A percentile compares a stretch with the other conserved stretches of the same genome.
phyloP scores from a whole-genome alignment of 2,329 filamentous ascomycete genomes.

The Knufia fluminis region DNA sequence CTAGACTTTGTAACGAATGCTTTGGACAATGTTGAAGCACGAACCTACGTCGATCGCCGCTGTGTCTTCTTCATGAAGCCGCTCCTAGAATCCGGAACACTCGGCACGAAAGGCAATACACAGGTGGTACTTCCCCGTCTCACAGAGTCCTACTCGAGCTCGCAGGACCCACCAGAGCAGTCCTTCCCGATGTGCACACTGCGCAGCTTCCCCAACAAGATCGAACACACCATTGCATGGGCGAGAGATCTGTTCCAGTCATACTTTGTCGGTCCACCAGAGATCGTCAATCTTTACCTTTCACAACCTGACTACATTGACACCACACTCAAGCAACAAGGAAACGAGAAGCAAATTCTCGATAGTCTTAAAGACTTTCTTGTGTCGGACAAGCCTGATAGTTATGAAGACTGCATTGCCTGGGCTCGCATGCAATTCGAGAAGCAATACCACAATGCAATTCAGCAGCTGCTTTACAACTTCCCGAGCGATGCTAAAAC shows the following conservation, averaged over 20 bases:
- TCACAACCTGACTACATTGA: conserved; percentile 85
- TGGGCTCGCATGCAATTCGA: conserved; percentile 94
- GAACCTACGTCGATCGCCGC: conserved; percentile 89
- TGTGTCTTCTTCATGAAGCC: conserved; percentile 99
- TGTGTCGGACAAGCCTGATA: conserved; percentile 81
- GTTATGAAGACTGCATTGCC: conserved; percentile 90
- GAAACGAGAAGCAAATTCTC: conserved; percentile 87
- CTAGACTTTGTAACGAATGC: conserved; percentile 94
- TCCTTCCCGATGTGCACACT: conserved; percentile 99
- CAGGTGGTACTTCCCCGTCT: conserved; percentile 85
- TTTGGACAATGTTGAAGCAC: conserved; percentile 91
- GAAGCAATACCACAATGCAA: conserved; percentile 92
- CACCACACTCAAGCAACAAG: conserved; percentile 78
- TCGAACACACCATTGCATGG: conserved; percentile 98
- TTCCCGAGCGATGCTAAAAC: conserved; percentile 92
- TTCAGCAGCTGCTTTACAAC: conserved; percentile 90
- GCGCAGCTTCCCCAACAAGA: conserved; percentile 93
- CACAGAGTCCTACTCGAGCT: conserved; percentile 95
- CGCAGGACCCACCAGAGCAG: conserved; percentile 94
- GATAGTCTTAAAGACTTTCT: conserved; percentile 85
- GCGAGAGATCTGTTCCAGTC: conserved; percentile 91
- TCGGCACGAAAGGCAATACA: conserved; percentile 98
- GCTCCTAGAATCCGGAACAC: conserved; percentile 86
- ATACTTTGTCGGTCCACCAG: conserved; percentile 84
- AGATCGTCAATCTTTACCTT: conserved; percentile 89